Evolutionary conservation across 768 basidiomycete species (phyloP), one percentile per base, ranked within the genome.

Genomic region (Serendipita sp.): DNA sequence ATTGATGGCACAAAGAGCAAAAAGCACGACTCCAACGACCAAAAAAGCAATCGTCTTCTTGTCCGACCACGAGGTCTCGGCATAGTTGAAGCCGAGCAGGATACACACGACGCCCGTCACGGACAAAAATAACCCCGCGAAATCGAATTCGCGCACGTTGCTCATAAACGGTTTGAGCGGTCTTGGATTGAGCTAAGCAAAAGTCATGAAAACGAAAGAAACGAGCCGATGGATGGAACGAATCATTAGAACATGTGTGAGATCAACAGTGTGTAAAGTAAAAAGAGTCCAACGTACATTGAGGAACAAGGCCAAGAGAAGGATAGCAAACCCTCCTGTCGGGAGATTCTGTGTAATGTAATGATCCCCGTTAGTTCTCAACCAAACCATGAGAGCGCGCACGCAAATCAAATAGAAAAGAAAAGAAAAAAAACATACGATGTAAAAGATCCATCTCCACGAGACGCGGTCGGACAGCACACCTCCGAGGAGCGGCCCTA

Each of bases 71-170:
- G 75, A 76, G 0, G 75, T 79, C 69, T 88, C 81, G 68, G 86
- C 81, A 64, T 78, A 80, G 71, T 86, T 82, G 67, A 90, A 86
- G 0, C 88, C 88, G 11, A 90, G 71, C 9, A 90, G 75, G 16
- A 90, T 65, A 63, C 80, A 80, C 13, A 88, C 74, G n/a, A 88
- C 77, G 1, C 87, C 86, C 4, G 68, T 73, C 34, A 88, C 78
- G 26, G 90, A 77, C 22, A 86, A 74, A 31, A 74, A 38, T 9
- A 90, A 75, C 5, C 88, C 88, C 11, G 82, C 34, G 65, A 88
- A 86, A 71, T 90, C 88, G 64, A 90, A 86, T 58, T 84, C 81
- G 5, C 69, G 66, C n/a, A 80, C 66, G 69, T 90, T 83, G 62
- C 86, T 71, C 14, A 72, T 74, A 48, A 87, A 70, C 0, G 83